Conservation (phyloP, 495 filamentous ascomycete genomes). For the Penicillium riverlandense region DNA sequence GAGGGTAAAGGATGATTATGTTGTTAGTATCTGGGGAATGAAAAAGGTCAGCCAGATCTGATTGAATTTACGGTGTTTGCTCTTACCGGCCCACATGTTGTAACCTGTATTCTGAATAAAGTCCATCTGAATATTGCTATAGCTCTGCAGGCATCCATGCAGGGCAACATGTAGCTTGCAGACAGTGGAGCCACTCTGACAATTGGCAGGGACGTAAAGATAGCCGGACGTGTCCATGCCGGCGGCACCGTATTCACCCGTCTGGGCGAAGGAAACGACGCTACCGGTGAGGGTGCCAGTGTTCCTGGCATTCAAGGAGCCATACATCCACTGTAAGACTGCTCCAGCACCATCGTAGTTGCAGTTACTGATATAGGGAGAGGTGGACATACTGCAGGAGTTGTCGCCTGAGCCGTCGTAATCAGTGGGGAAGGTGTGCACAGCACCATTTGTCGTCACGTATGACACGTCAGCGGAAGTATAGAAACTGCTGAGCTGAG, state of each 20-base stretch:
- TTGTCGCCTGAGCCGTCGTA: conserved; percentile 7
- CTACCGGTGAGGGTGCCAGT: conserved; percentile 2
- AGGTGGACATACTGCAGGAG: conserved; percentile 1
- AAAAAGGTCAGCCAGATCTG: too few species aligned
- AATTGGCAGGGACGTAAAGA: conserved; percentile 6
- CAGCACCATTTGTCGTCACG: conserved; percentile 4
- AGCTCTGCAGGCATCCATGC: conserved; percentile 9
- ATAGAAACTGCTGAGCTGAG: conserved; percentile 3
- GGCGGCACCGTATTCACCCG: conserved; percentile 1
- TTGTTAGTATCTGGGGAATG: too few species aligned
- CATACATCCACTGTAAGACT: conserved; percentile 7
- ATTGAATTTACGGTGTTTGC: too few species aligned
- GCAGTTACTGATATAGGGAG: conserved; percentile 9
- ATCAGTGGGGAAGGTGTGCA: conserved; percentile 6
- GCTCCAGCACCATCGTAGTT: conserved; percentile 8
- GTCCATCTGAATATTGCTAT: too few species aligned
- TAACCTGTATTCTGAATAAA: too few species aligned
- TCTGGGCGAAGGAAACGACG: conserved; percentile 8
- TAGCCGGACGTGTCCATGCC: conserved; percentile 8
- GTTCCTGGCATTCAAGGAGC: conserved; percentile 1
- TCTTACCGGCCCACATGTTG: too few species aligned
- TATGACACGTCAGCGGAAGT: conserved; percentile 4
- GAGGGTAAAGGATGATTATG: too few species aligned
- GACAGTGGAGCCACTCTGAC: conserved; percentile 2
- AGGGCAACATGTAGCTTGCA: conserved; percentile 8